Conservation (phyloP, 306 rosid genomes). For the barrel medic (Medicago truncatula) region MtrunA17r5.0-ANR NC_053049.1:46477001-46477500, state of each 20-base stretch:
- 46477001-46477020: conserved; percentile 71
- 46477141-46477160: conserved; percentile 78
- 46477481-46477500: conserved; percentile 12
- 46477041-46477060: conserved; percentile 82
- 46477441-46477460: conserved; percentile 52
- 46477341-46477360: conserved; percentile 38
- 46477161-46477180: conserved; percentile 4
- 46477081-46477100: conserved; percentile 86
- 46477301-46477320: not conserved
- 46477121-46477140: conserved; percentile 86
- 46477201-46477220: conserved; percentile 5
- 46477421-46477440: conserved; percentile 76
- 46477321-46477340: conserved; percentile 13
- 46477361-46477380: conserved; percentile 95
- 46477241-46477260: conserved; percentile 20
- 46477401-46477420: conserved; percentile 96
- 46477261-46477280: not conserved
- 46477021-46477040: conserved; percentile 77
- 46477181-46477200: conserved; percentile 5
- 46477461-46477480: not conserved
- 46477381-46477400: conserved; percentile 93
- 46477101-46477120: conserved; percentile 75
- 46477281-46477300: conserved; percentile 19
- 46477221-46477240: not conserved
- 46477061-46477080: conserved; percentile 70